Evolutionary conservation across 2,329 filamentous ascomycete genomes (phyloP).

Genomic region (Botryotinia convoluta): DNA sequence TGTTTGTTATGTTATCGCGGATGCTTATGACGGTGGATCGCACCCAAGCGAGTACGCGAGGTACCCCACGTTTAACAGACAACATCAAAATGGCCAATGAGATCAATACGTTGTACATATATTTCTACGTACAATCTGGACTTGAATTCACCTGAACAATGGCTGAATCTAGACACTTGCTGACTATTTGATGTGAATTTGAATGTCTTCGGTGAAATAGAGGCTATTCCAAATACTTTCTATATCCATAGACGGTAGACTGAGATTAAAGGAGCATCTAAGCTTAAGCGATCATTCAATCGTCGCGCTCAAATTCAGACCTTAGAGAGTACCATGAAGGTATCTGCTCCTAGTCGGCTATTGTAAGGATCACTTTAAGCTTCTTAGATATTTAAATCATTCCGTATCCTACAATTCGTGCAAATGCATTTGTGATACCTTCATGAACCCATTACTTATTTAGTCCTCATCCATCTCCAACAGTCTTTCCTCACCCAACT

Average conservation of each 20-base stretch:
- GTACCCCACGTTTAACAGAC: neutral
- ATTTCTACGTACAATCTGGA: neutral
- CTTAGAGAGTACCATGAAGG: neutral
- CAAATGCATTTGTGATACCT: slow-evolving; percentile 13
- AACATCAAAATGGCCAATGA: neutral
- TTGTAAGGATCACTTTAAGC: too few relatives aligned
- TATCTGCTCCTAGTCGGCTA: neutral
- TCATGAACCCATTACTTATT: slow-evolving; percentile 7
- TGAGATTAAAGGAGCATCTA: neutral
- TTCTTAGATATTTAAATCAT: neutral
- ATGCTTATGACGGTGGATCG: neutral
- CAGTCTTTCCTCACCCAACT: slow-evolving; percentile 64
- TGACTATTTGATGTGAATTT: neutral
- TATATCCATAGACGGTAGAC: neutral
- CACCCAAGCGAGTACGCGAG: neutral
- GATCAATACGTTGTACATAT: neutral
- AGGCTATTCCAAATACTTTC: neutral
- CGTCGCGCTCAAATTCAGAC: neutral
- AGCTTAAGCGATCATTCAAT: neutral
- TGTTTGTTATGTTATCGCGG: neutral
- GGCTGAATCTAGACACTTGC: neutral
- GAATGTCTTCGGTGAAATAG: neutral
- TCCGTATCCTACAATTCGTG: neutral
- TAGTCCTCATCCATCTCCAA: slow-evolving; percentile 36
- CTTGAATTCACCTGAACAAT: neutral